Base-by-base conservation (phyloP, 345 rosid species). In the Salix purpurea region DNA sequence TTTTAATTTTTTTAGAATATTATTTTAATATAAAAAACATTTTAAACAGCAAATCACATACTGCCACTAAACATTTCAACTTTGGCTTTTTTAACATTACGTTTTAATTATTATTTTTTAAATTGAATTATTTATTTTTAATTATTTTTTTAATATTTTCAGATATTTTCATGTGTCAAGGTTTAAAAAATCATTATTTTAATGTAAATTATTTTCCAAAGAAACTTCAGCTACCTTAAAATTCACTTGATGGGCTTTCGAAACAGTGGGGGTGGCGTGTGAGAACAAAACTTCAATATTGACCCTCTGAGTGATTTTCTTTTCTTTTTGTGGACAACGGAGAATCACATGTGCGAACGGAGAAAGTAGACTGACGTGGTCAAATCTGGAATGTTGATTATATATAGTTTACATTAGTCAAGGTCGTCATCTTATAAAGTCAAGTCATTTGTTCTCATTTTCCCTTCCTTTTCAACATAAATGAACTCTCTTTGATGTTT, bases 331-430 rank as follows among this genome's bases (percentile, higher is more conserved):
- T 1, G 2, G 44, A 42, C 5, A 0, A 46, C 14, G 69, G 32
- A 67, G 44, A 70, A 77, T 39, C 37, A 13, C 68, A 64, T 36
- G 70, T 48, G 73, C 36, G 73, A 42, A 44, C 13, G 54, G 34
- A 2, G 69, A 42, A 75, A 58, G 4, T 3, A 24, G 39, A 6
- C 48, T 28, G 77, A 78, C 79, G 81, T 70, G 81, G 79, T 76
- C 81, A 76, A 83, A 76, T 52, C 9, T 52, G 14, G 65, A 24
- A 10, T 74, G 19, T 61, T 39, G 56, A 5, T 50, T 7, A 2
- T 61, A 6, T 24, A 21, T 9, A 9, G 14, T 11, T 34, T 13
- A 1, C 24, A 13, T 60, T 11, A 52, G 71, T 79, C 74, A 24
- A 32, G 9, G 39, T 26, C 39, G 28, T 1, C 15, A 7, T 46